phyloP scores from a whole-genome alignment of 2,329 filamentous ascomycete species.

The Ophiocordyceps robertsii region DNA sequence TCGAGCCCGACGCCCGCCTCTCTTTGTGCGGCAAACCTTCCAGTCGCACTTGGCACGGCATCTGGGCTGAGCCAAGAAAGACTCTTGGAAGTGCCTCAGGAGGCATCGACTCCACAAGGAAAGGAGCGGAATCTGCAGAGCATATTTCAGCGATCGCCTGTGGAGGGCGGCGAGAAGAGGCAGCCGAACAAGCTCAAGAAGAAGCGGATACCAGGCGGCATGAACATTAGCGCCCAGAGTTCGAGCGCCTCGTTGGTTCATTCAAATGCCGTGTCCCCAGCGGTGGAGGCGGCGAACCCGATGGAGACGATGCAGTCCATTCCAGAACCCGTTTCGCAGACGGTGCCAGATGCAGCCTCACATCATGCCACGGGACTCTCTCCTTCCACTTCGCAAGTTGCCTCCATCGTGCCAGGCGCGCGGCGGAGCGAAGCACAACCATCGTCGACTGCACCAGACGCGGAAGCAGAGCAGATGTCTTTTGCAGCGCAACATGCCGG shows the following conservation, averaged over 20 bases:
- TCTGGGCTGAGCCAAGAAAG: constrained; percentile 36
- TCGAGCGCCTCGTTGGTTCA: constrained; percentile 61
- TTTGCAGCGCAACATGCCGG: constrained; percentile 8
- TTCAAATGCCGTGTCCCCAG: constrained; percentile 32
- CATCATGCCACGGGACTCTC: neutral
- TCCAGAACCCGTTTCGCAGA: constrained; percentile 1
- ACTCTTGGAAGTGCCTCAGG: constrained; percentile 27
- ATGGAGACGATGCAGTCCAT: constrained; percentile 20
- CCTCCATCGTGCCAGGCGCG: neutral
- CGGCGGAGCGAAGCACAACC: neutral
- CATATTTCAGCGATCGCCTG: constrained; percentile 58
- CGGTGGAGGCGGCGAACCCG: constrained; percentile 30
- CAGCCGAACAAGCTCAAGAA: constrained; percentile 88
- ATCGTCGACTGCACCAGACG: neutral
- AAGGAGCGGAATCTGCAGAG: constrained; percentile 56
- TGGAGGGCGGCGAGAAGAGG: constrained; percentile 45
- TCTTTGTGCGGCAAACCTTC: constrained; percentile 11
- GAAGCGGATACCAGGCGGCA: constrained; percentile 61
- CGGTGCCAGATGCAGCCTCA: neutral
- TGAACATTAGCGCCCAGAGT: constrained; percentile 80
- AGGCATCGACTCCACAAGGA: constrained; percentile 40
- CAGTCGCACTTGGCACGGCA: constrained; percentile 14
- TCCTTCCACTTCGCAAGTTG: neutral
- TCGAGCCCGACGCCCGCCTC: constrained; percentile 16
- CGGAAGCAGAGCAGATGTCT: constrained; percentile 5